Evolutionary conservation across 768 basidiomycete species (phyloP), one percentile per base, ranked within the genome.

Genomic region (Kwoniella mangroviensis): DNA sequence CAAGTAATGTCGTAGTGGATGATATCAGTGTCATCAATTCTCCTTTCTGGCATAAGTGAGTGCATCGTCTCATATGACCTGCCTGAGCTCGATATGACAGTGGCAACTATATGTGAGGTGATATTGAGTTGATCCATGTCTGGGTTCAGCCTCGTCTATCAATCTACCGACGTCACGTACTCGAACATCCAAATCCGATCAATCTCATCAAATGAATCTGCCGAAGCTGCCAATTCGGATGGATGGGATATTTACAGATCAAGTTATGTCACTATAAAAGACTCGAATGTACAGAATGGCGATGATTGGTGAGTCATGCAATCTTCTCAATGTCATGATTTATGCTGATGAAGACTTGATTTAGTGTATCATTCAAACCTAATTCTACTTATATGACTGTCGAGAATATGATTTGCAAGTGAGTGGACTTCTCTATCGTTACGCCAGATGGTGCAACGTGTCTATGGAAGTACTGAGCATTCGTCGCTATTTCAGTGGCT

Each of bases 171-270:
- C 60, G 84, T 86, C 41, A 85, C 84, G 0, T 86, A 85, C 75
- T 79, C 77, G 11, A 78, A 83, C 43, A 84, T 86, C 70, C 83
- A 79, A 75, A 82, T 73, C 59, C 75, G 74, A 11, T 62, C 65
- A 21, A 51, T 62, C n/a, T 68, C 65, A 11, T 69, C 62, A 51
- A 78, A 77, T 45, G 72, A 63, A n/a, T 68, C 68, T 45, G 75
- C 73, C 21, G 64, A 57, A 19, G 72, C 73, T 19, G 69, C 71
- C 22, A 76, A 79, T 53, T 70, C 68, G 82, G 89, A 90, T 73
- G 89, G 89, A 4, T 89, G 88, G 88, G 87, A 90, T 73, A 86
- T 88, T 45, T 89, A 89, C 77, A 86, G 88, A 53, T 85, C 67
- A 81, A 54, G 83, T 75, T 66, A 79, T 26, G 77, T 80, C n/a